Evolutionary conservation across 805 yeast species (phyloP).

Genomic region (Candida sithepensis): DNA sequence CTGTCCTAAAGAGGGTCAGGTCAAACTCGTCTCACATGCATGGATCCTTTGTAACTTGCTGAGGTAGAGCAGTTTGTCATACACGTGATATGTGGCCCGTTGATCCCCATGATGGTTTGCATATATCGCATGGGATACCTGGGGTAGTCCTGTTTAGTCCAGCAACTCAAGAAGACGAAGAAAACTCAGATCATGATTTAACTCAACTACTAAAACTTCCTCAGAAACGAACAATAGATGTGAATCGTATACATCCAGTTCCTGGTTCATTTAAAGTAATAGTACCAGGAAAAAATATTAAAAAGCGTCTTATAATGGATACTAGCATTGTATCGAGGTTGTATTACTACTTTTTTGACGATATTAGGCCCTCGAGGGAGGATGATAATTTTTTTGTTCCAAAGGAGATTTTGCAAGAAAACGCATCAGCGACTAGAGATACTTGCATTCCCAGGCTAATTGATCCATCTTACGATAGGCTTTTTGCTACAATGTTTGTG

Average conservation of each 20-base stretch:
- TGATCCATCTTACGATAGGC: conserved; percentile 31
- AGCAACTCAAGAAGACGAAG: conserved; percentile 7
- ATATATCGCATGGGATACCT: conserved; percentile 40
- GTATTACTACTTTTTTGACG: not conserved
- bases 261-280: conserved; percentile 8
- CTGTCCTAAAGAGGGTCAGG: no score
- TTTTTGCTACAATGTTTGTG: conserved; percentile 27
- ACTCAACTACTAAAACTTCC: conserved; percentile 9
- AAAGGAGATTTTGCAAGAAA: conserved; percentile 19
- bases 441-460: not conserved
- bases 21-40: no score
- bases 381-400: conserved; percentile 26
- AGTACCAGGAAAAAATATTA: conserved; percentile 4
- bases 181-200: not conserved
- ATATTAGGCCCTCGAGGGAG: not conserved
- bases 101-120: conserved; percentile 27
- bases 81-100: not conserved
- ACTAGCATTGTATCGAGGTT: not conserved
- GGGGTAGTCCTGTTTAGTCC: conserved; percentile 30
- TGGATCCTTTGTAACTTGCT: no score
- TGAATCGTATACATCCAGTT: conserved; percentile 13
- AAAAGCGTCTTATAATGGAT: not conserved
- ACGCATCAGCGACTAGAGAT: conserved; percentile 25
- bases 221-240: not conserved
- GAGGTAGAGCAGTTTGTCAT: no score